Percentiles rank a stretch among this genome's conserved stretches.
Evolutionary conservation across 2,329 filamentous ascomycete species (phyloP).

Genomic region (Pyrenochaeta sp.): DNA sequence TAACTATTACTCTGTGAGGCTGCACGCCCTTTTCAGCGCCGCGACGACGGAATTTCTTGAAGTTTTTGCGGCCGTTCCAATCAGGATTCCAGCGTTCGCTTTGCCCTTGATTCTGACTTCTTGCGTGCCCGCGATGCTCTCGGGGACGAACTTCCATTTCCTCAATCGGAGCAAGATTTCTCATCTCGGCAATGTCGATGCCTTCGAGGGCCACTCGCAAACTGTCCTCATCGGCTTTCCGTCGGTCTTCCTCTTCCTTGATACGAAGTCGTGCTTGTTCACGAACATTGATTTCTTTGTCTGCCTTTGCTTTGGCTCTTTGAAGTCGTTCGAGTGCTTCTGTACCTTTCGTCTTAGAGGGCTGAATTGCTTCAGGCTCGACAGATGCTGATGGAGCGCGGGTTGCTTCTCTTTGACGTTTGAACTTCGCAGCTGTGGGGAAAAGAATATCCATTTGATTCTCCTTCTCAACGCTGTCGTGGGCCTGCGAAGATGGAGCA

Average conservation of each 20-base stretch:
- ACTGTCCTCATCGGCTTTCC: conserved; percentile 70
- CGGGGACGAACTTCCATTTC: conserved; percentile 70
- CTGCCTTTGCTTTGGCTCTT: conserved; percentile 53
- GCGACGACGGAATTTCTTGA: conserved; percentile 80
- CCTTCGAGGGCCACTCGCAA: conserved; percentile 64
- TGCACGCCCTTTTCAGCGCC: conserved; percentile 49
- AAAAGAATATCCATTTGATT: conserved; percentile 76
- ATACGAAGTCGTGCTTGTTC: conserved; percentile 57
- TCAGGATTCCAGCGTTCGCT: conserved; percentile 79
- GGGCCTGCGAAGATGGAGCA: conserved; percentile 41
- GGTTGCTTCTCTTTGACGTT: conserved; percentile 67
- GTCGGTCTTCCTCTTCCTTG: conserved; percentile 60
- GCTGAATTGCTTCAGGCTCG: conserved; percentile 30
- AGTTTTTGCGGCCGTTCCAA: conserved; percentile 96
- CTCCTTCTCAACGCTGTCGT: conserved; percentile 48
- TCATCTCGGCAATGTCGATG: conserved; percentile 75
- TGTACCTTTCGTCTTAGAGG: conserved; percentile 23
- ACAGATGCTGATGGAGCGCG: conserved; percentile 36
- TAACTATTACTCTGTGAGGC: conserved; percentile 68
- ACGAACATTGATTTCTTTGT: conserved; percentile 69
- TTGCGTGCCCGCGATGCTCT: conserved; percentile 30
- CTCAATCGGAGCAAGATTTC: conserved; percentile 77
- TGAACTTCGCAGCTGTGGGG: conserved; percentile 78
- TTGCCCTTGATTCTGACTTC: conserved; percentile 37
- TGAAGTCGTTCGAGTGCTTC: conserved; percentile 53